Base-by-base conservation (phyloP, 116 monocot species). In the Papilionanthe hybrid region DNA sequence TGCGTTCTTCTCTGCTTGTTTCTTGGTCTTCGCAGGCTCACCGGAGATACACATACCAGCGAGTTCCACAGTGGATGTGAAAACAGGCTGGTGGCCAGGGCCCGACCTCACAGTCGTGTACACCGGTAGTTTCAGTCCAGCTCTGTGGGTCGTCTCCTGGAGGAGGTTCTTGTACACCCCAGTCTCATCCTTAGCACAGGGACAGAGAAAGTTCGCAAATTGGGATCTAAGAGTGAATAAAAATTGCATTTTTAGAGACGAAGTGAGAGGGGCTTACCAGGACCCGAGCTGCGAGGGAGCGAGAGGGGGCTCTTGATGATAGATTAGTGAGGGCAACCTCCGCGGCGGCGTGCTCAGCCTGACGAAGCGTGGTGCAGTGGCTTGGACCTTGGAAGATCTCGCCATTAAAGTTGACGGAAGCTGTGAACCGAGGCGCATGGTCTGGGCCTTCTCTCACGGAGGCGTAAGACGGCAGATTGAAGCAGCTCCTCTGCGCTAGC, bases 391-490 rank as follows among this genome's bases (percentile, higher is more conserved):
- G 50, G 55, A 84, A 84, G 42, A 80, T 72, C 75, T 84, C 84
- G 15, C 84, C 84, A 47, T 80, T 79, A 55, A 84, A 84, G 53
- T 75, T 84, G 25, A 85, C 84, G 0, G 76, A 68, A 17, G 84
- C 84, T 55, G 81, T 85, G 77, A 85, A 85, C 18, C 81, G 53
- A 8, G 84, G 84, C 10, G 84, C 84, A 72, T 85, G 84, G 32
- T 85, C 80, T 4, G 84, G 84, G 5, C 84, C 84, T 75, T 84
- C 80, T 18, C 84, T 42, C 7, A 77, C 53, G 55, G 72, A 80
- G 12, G 77, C 48, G 47, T 85, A 85, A 9, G 81, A 85, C 13
- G 84, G 84, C 41, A 85, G 81, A 67, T 81, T 85, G 84, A 85
- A 78, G 43, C 78, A 78, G 66, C 78, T 78, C 43, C 78, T 78